These are phyloP conservation scores for Neurospora discreta DNA, from an alignment of 495 filamentous ascomycete species.

Conservation along the genomic window DNA sequence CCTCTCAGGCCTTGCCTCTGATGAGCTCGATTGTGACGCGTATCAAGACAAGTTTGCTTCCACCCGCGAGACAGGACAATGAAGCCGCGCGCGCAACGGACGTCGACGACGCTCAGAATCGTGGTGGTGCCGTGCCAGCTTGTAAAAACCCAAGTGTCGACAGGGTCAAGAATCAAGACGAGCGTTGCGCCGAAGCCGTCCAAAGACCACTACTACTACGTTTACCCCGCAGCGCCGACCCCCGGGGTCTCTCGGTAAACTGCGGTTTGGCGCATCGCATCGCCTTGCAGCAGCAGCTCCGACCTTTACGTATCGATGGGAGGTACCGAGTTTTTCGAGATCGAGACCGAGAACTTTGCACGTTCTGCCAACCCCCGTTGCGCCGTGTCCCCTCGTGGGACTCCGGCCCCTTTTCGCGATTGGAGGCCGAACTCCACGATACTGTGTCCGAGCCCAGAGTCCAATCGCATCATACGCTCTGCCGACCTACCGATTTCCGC, in stretches of 20 bases:
- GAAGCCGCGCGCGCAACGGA: conserved; percentile 31
- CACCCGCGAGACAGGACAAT: conserved; percentile 31
- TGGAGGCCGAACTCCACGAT: not conserved
- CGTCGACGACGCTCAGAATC: conserved; percentile 19
- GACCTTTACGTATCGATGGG: not conserved
- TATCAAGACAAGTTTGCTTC: not conserved
- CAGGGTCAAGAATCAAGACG: not conserved
- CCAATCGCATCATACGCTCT: not conserved
- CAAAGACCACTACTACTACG: not conserved
- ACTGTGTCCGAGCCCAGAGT: not conserved
- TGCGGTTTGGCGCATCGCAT: not conserved
- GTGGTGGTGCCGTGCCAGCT: conserved; percentile 4
- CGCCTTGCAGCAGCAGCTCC: not conserved
- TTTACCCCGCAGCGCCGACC: conserved; percentile 16
- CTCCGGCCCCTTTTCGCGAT: not conserved
- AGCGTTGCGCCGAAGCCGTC: not conserved
- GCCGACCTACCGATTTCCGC: not conserved
- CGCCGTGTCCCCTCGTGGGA: conserved; percentile 12
- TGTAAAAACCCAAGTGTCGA: not conserved
- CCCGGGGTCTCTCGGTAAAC: not conserved
- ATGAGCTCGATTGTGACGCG: not conserved
- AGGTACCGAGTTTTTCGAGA: not conserved
- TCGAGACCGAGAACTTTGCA: not conserved
- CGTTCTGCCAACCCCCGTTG: not conserved
- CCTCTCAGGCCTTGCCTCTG: not conserved